Conservation (phyloP, 495 filamentous ascomycete genomes). For the Neurospora tetrasperma region DNA sequence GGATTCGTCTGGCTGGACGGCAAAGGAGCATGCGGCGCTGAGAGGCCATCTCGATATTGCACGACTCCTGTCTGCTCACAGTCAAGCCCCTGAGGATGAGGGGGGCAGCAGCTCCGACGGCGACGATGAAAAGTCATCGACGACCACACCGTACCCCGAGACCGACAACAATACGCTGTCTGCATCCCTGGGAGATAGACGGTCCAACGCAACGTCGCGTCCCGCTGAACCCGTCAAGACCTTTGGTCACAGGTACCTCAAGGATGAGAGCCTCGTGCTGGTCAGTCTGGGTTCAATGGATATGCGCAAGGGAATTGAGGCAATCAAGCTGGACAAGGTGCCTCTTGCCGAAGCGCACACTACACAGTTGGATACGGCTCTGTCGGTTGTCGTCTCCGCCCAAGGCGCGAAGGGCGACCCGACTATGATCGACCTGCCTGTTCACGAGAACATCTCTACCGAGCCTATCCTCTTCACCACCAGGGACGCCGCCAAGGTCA, state of each 20-base stretch:
- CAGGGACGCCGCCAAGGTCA: conserved; percentile 66
- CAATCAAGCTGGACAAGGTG: conserved; percentile 83
- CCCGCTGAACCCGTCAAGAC: conserved; percentile 72
- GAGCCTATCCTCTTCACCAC: conserved; percentile 86
- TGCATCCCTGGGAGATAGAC: conserved; percentile 39
- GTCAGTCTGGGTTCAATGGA: conserved; percentile 94
- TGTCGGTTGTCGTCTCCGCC: conserved; percentile 88
- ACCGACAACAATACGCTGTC: conserved; percentile 12
- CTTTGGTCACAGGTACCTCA: conserved; percentile 93
- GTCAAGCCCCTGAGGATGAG: conserved; percentile 17
- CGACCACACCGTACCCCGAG: conserved; percentile 37
- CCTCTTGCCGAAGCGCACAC: conserved; percentile 78
- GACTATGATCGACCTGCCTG: conserved; percentile 80
- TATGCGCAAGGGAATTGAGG: conserved; percentile 64
- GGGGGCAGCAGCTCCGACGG: conserved; percentile 16
- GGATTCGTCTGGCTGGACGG: conserved; percentile 89
- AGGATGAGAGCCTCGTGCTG: conserved; percentile 75
- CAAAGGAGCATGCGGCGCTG: conserved; percentile 84
- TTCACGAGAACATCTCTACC: conserved; percentile 86
- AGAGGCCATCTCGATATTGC: conserved; percentile 79
- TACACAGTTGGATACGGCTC: conserved; percentile 85
- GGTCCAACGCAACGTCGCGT: conserved; percentile 31
- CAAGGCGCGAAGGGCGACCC: conserved; percentile 77
- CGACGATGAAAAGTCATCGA: conserved; percentile 25
- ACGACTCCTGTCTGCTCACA: conserved; percentile 42